These are phyloP conservation scores for Gnaphalium uliginosum DNA, from an alignment of 129 eudicot species.

Conservation along the genomic window DNA sequence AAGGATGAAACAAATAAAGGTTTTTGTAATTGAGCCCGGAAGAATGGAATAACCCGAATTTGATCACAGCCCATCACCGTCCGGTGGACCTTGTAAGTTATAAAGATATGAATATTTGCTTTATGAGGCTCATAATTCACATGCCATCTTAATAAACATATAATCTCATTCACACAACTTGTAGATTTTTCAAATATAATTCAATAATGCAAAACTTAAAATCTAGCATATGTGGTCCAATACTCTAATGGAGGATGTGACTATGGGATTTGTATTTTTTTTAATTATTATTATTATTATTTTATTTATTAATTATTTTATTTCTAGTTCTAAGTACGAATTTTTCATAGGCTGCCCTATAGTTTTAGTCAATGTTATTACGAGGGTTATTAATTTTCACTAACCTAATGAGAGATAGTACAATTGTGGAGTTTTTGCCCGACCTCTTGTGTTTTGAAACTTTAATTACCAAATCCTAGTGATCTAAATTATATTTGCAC, in stretches of 20 bases:
- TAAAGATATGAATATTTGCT: slow-evolving; percentile 28
- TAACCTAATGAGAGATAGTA: too few species aligned
- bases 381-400: too few species aligned
- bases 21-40: neutral
- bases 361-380: too few species aligned
- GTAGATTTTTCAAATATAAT: slow-evolving; percentile 14
- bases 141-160: neutral
- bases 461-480: too few species aligned
- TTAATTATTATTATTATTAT: too few species aligned
- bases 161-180: slow-evolving; percentile 28
- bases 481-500: too few species aligned
- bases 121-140: slow-evolving; percentile 35
- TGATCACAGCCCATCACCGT: slow-evolving; percentile 18
- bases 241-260: neutral
- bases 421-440: too few species aligned
- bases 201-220: neutral
- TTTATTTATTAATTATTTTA: too few species aligned
- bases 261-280: neutral
- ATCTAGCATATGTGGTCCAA: neutral
- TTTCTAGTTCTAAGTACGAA: neutral
- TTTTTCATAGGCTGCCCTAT: too few species aligned
- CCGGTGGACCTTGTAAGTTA: too few species aligned
- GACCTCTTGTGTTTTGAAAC: too few species aligned
- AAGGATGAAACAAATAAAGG: neutral
- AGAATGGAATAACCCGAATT: neutral